Evolutionary conservation across 2,329 filamentous ascomycete genomes (phyloP).

Genomic region (Fusarium pseudocircinatum): DNA sequence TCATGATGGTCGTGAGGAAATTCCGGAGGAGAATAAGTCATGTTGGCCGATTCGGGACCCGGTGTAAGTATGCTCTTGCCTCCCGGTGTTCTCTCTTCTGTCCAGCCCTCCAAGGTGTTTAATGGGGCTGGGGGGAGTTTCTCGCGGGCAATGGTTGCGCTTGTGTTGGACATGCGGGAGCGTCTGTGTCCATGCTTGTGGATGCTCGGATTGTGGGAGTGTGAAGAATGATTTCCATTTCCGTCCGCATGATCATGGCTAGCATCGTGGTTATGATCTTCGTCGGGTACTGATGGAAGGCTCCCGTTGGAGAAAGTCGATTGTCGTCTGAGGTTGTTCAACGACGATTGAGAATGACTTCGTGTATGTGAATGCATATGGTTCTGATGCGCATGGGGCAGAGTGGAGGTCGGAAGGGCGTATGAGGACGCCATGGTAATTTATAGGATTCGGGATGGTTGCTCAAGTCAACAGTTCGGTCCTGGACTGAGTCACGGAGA

Average conservation of each 20-base stretch:
- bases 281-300: conserved; percentile 46
- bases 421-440: conserved; percentile 62
- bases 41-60: conserved; percentile 41
- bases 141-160: conserved; percentile 43
- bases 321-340: conserved; percentile 50
- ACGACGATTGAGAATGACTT: conserved; percentile 51
- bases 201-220: conserved; percentile 39
- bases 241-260: conserved; percentile 33
- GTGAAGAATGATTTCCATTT: conserved; percentile 35
- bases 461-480: conserved; percentile 10
- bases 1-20: conserved; percentile 44
- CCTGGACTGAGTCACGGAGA: neutral
- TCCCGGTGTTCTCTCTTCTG: conserved; percentile 52
- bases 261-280: conserved; percentile 46
- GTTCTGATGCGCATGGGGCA: conserved; percentile 59
- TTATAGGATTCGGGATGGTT: neutral
- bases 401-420: conserved; percentile 60
- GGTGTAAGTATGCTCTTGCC: conserved; percentile 53
- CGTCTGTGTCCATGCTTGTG: conserved; percentile 45
- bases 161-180: conserved; percentile 47
- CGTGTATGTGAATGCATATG: conserved; percentile 53
- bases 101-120: conserved; percentile 53
- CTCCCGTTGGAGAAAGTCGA: conserved; percentile 49
- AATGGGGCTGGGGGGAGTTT: conserved; percentile 47
- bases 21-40: conserved; percentile 45